Percentiles rank a stretch among this genome's conserved stretches.
Evolutionary conservation across 2,329 filamentous ascomycete species (phyloP).

Genomic region (Chaetomiaceae sp.): DNA sequence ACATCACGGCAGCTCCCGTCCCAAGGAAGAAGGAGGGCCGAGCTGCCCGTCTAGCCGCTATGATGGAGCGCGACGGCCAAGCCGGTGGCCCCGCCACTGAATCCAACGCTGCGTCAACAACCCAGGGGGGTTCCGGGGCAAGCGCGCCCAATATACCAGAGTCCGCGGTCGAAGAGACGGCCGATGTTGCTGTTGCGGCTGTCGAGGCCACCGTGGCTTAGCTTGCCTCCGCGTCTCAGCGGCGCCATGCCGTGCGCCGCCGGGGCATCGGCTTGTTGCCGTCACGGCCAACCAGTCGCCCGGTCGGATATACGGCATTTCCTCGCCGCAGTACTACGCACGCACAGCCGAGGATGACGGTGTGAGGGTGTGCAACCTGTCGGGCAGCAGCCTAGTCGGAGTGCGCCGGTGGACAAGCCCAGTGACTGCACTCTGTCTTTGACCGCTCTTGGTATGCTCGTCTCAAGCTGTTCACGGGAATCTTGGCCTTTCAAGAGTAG

Average conservation of each 20-base stretch:
- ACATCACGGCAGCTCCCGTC: conserved; percentile 36
- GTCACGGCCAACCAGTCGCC: no score
- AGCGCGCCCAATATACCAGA: conserved; percentile 2
- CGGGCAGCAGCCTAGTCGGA: no score
- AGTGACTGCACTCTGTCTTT: no score
- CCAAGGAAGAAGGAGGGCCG: conserved; percentile 51
- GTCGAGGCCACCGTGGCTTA: neutral
- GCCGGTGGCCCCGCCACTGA: conserved; percentile 20
- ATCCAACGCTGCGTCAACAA: conserved; percentile 1
- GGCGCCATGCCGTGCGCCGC: neutral
- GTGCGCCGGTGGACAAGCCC: no score
- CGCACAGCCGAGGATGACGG: no score
- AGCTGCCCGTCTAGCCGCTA: conserved; percentile 46
- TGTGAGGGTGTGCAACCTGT: no score
- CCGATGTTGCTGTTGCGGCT: neutral
- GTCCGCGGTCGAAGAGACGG: neutral
- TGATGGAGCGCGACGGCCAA: conserved; percentile 41
- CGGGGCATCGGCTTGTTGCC: no score
- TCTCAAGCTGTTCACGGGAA: no score
- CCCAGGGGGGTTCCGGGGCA: conserved; percentile 2
- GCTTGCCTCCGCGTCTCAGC: neutral
- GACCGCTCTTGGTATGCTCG: no score
- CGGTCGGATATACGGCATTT: neutral
- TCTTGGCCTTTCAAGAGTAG: no score
- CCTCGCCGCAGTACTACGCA: no score